phyloP scores from a whole-genome alignment of 768 basidiomycete species.

The Mycena vulgaris region DNA sequence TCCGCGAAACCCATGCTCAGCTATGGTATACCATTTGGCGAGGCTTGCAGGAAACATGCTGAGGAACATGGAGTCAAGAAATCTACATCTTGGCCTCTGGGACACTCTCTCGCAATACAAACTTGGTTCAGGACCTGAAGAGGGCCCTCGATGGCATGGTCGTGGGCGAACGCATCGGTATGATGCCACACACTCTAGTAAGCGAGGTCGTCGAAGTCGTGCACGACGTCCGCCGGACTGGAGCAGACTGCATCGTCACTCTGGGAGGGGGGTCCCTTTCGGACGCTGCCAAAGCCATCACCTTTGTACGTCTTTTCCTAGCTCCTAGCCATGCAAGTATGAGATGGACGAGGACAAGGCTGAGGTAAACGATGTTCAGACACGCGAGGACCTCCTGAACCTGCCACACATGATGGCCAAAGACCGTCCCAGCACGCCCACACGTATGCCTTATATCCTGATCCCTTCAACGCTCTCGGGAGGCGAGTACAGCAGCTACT shows the following conservation, averaged over 20 bases:
- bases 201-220: slow-evolving; percentile 1
- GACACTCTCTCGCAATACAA: slow-evolving; percentile 13
- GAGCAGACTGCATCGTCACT: slow-evolving; percentile 7
- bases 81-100: slow-evolving; percentile 12
- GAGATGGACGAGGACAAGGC: slow-evolving; percentile 8
- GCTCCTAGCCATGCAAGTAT: slow-evolving; percentile 6
- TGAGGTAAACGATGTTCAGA: slow-evolving; percentile 6
- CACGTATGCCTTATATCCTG: slow-evolving; percentile 9
- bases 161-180: slow-evolving; percentile 8
- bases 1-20: slow-evolving; percentile 7
- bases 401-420: slow-evolving; percentile 9
- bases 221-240: slow-evolving; percentile 5
- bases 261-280: slow-evolving; percentile 5
- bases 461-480: slow-evolving; percentile 5
- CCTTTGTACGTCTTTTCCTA: slow-evolving; percentile 12
- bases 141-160: slow-evolving; percentile 5
- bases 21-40: slow-evolving; percentile 4
- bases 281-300: slow-evolving; percentile 15
- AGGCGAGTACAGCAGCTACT: slow-evolving; percentile 9
- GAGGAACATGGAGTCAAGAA: slow-evolving; percentile 13
- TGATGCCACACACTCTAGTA: slow-evolving; percentile 7
- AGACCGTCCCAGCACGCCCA: slow-evolving; percentile 5
- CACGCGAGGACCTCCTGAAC: slow-evolving; percentile 4
- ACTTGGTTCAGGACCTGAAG: slow-evolving; percentile 3
- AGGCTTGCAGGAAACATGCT: slow-evolving; percentile 7